These are phyloP conservation scores for Selaginella moellendorffii DNA, from an alignment of 75 land plant genomes.

Conservation along the genomic window DNA sequence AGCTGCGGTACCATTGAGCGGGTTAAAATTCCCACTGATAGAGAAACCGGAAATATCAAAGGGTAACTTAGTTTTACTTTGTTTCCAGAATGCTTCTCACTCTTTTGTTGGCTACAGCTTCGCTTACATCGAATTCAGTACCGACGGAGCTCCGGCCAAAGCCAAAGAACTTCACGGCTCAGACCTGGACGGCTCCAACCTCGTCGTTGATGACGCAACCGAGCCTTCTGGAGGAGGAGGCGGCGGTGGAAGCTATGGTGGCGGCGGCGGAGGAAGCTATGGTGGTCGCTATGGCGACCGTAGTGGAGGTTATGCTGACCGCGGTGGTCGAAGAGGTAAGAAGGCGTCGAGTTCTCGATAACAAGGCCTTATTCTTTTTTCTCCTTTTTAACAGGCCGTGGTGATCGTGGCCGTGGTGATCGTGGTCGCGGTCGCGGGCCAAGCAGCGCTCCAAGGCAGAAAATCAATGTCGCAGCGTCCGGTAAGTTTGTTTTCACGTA, in stretches of 20 bases:
- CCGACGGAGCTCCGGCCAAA: conserved; percentile 10
- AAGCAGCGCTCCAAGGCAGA: neutral
- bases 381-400: neutral
- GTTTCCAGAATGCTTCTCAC: neutral
- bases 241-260: conserved; percentile 13
- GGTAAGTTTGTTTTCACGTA: neutral
- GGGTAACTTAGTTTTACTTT: conserved; percentile 31
- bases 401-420: conserved; percentile 10
- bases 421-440: conserved; percentile 14
- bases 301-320: conserved; percentile 5
- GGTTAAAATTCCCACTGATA: conserved; percentile 57
- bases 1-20: conserved; percentile 53
- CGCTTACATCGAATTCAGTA: conserved; percentile 21
- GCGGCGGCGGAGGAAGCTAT: conserved; percentile 1
- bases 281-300: conserved; percentile 11
- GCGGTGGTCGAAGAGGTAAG: no score
- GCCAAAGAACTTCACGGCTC: conserved; percentile 19
- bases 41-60: conserved; percentile 51
- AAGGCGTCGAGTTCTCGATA: neutral
- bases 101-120: conserved; percentile 10
- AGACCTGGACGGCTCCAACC: conserved; percentile 17
- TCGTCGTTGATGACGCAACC: conserved; percentile 21
- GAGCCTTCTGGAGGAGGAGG: conserved; percentile 3
- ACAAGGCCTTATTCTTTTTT: neutral
- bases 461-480: conserved; percentile 1